Evolutionary conservation across 192 early-diverging fungal species (phyloP).

Genomic region (Coemansia sp.): DNA sequence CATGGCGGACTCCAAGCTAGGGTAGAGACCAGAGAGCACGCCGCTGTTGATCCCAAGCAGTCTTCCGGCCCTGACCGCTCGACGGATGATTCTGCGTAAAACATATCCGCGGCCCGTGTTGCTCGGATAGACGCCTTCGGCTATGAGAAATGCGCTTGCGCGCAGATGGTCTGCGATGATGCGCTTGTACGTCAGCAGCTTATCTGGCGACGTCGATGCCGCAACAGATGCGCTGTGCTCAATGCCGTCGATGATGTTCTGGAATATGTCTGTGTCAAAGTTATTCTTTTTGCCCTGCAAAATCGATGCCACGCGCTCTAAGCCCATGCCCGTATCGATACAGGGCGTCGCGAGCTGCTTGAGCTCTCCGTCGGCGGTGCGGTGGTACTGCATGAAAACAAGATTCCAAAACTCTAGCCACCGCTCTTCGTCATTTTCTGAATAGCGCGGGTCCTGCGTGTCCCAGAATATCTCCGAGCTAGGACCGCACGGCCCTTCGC

Average conservation of each 20-base stretch:
- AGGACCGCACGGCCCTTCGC: conserved; percentile 93
- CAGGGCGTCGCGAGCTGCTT: conserved; percentile 84
- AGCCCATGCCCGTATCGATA: conserved; percentile 98
- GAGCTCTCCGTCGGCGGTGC: conserved; percentile 79
- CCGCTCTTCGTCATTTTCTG: conserved; percentile 82
- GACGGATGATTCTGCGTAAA: conserved; percentile 88
- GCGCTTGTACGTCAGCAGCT: conserved; percentile 86
- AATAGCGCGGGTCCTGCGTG: conserved; percentile 83
- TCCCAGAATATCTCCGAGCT: conserved; percentile 98
- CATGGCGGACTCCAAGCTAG: conserved; percentile 87
- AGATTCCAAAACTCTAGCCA: conserved; percentile 99
- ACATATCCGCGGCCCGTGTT: conserved; percentile 99
- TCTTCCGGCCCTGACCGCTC: conserved; percentile 86
- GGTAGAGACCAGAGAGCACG: conserved; percentile 89
- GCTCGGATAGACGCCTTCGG: conserved; percentile 90
- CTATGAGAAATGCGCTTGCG: conserved; percentile 90
- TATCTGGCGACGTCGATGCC: conserved; percentile 75
- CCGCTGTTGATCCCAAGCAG: conserved; percentile 78
- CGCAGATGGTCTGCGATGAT: conserved; percentile 98
- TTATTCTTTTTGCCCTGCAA: conserved; percentile 91
- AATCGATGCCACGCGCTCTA: conserved; percentile 90
- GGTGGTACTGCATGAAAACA: conserved; percentile 99
- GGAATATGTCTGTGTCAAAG: conserved; percentile 95
- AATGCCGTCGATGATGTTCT: conserved; percentile 72
- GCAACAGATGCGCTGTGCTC: conserved; percentile 64